Percentiles rank a stretch among this genome's conserved stretches.
phyloP scores from a whole-genome alignment of 202 grass and related monocot genomes.

The Setaria viridis region DNA sequence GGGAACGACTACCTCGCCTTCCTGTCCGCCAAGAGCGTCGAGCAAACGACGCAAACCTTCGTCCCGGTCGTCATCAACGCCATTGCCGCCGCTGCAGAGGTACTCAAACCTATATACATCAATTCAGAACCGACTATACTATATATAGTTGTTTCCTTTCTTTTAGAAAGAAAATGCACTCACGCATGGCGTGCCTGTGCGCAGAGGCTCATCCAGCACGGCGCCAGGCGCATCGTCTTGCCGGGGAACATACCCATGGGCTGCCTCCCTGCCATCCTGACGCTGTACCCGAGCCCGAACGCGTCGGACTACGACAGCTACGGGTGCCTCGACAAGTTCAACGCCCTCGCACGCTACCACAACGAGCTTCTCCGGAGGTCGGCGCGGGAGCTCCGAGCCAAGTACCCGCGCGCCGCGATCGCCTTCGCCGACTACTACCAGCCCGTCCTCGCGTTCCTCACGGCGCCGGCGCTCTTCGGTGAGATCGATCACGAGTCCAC shows the following conservation, averaged over 20 bases:
- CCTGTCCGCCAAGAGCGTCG: slow-evolving; percentile 13
- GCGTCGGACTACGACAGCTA: slow-evolving; percentile 12
- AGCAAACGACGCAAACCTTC: background rate
- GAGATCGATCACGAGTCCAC: background rate
- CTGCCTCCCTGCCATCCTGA: slow-evolving; percentile 28
- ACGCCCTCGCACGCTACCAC: slow-evolving; percentile 23
- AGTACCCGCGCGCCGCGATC: slow-evolving; percentile 38
- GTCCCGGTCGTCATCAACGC: slow-evolving; percentile 30
- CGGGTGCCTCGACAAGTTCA: slow-evolving; percentile 35
- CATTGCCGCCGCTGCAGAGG: background rate
- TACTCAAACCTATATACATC: too few relatives aligned
- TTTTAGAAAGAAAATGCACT: too few relatives aligned
- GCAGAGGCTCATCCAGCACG: slow-evolving; percentile 36
- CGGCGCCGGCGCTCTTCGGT: slow-evolving; percentile 35
- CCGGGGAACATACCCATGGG: slow-evolving; percentile 17
- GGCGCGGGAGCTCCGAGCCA: background rate
- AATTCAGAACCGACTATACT: too few relatives aligned
- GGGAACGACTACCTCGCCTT: slow-evolving; percentile 54
- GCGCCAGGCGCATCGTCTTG: slow-evolving; percentile 31
- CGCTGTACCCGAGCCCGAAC: background rate
- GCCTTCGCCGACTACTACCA: slow-evolving; percentile 51
- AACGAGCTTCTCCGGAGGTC: background rate
- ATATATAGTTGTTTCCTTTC: too few relatives aligned
- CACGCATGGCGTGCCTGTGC: background rate
- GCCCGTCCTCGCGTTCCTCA: slow-evolving; percentile 41